Percentiles rank a stretch among this genome's conserved stretches.
These are phyloP conservation scores for Elsinoe batatas DNA, from an alignment of 2,329 filamentous ascomycete species.

Conservation along the genomic window DNA sequence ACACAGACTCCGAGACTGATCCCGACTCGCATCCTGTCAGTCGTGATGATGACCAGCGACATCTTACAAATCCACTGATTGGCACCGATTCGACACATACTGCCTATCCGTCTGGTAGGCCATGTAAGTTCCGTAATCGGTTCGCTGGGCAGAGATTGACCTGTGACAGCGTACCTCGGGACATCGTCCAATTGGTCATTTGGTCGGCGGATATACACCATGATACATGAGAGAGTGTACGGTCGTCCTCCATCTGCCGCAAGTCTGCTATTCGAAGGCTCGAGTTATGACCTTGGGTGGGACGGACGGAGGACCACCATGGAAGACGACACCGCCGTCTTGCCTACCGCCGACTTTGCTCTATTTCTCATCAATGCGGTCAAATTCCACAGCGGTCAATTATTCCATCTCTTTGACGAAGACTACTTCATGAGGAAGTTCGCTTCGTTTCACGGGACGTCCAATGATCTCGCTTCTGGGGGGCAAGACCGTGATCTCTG, in stretches of 20 bases:
- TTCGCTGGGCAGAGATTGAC: too few species aligned
- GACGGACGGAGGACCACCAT: conserved; percentile 31
- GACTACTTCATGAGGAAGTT: conserved; percentile 39
- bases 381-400: conserved; percentile 46
- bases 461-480: conserved; percentile 18
- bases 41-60: not conserved
- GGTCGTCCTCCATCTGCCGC: conserved; percentile 35
- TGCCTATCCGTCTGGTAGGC: not conserved
- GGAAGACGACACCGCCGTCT: conserved; percentile 27
- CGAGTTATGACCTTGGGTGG: conserved; percentile 45
- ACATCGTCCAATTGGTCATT: conserved; percentile 51
- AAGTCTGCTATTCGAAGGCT: conserved; percentile 42
- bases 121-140: not conserved
- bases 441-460: conserved; percentile 32
- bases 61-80: not conserved
- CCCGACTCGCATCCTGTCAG: not conserved
- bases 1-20: not conserved
- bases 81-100: not conserved
- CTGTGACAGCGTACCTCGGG: conserved; percentile 39
- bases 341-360: conserved; percentile 44
- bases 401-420: conserved; percentile 48
- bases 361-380: conserved; percentile 47
- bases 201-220: conserved; percentile 39
- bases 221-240: conserved; percentile 40
- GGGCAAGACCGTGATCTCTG: conserved; percentile 29